Conservation (phyloP, 176 grass and related monocot species). For the Leersia perrieri region DNA sequence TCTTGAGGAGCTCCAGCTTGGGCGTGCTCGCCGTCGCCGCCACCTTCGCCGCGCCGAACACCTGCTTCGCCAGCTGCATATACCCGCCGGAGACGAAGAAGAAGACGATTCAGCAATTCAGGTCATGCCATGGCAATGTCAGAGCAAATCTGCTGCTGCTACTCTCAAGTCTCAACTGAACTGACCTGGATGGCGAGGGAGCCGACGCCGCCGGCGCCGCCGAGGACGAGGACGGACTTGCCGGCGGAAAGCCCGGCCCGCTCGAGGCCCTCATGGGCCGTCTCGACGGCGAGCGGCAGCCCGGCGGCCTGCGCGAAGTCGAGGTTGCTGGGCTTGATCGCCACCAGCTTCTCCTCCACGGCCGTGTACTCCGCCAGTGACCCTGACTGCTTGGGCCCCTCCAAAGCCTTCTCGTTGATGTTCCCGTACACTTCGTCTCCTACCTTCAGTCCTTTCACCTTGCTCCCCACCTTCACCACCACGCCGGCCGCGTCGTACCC, state of each 20-base stretch:
- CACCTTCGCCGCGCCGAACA: constrained; percentile 68
- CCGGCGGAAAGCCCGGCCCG: constrained; percentile 52
- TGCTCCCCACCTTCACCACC: constrained; percentile 70
- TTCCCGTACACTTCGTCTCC: constrained; percentile 95
- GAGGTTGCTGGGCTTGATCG: constrained; percentile 65
- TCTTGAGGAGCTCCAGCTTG: constrained; percentile 81
- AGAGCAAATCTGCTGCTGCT: not conserved
- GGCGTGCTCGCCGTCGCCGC: constrained; percentile 65
- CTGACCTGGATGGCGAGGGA: constrained; percentile 82
- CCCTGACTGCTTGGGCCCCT: constrained; percentile 78
- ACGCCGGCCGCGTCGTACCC: constrained; percentile 86
- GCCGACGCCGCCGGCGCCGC: constrained; percentile 81
- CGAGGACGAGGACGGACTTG: constrained; percentile 82
- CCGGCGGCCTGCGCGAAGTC: constrained; percentile 70
- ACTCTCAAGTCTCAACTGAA: not conserved
- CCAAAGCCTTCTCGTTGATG: constrained; percentile 85
- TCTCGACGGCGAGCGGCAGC: constrained; percentile 68
- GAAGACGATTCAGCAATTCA: too few species aligned
- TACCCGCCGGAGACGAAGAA: not conserved
- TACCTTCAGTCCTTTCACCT: constrained; percentile 63
- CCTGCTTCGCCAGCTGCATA: constrained; percentile 75
- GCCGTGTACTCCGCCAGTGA: constrained; percentile 82
- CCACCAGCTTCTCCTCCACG: constrained; percentile 87
- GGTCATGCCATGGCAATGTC: not conserved
- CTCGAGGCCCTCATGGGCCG: constrained; percentile 69